phyloP scores from a whole-genome alignment of 495 filamentous ascomycete species.

The Physcia stellaris region DNA sequence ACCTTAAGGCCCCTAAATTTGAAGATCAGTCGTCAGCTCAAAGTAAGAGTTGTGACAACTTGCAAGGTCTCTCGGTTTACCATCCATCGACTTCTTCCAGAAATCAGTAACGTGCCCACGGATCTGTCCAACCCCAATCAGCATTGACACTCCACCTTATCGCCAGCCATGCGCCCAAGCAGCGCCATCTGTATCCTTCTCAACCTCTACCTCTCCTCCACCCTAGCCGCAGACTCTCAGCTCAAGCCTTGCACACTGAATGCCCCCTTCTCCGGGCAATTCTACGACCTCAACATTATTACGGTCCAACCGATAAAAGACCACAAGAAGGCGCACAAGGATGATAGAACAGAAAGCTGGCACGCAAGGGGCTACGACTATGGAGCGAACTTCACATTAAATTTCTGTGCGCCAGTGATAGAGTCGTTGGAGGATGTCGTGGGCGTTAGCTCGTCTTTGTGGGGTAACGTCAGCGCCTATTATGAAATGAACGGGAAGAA shows the following conservation, averaged over 20 bases:
- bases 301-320: slow-evolving; percentile 40
- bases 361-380: slow-evolving; percentile 74
- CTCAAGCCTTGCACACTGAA: slow-evolving; percentile 67
- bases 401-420: slow-evolving; percentile 81
- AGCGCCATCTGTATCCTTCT: too few relatives aligned
- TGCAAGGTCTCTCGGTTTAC: too few relatives aligned
- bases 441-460: slow-evolving; percentile 47
- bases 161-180: too few relatives aligned
- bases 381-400: slow-evolving; percentile 81
- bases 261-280: slow-evolving; percentile 58
- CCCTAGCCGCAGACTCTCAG: too few relatives aligned
- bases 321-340: slow-evolving; percentile 42
- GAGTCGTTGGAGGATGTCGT: slow-evolving; percentile 59
- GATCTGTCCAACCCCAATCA: too few relatives aligned
- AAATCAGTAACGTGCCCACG: too few relatives aligned
- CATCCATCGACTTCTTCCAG: too few relatives aligned
- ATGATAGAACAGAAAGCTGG: slow-evolving; percentile 62
- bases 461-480: slow-evolving; percentile 83
- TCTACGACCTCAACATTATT: slow-evolving; percentile 80
- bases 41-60: too few relatives aligned
- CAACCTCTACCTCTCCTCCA: too few relatives aligned
- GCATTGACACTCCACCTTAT: too few relatives aligned
- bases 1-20: too few relatives aligned
- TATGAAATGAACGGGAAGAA: slow-evolving; percentile 59
- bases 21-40: too few relatives aligned